Conservation (phyloP, 257 asterid genomes). For the Capsicum baccatum region DNA sequence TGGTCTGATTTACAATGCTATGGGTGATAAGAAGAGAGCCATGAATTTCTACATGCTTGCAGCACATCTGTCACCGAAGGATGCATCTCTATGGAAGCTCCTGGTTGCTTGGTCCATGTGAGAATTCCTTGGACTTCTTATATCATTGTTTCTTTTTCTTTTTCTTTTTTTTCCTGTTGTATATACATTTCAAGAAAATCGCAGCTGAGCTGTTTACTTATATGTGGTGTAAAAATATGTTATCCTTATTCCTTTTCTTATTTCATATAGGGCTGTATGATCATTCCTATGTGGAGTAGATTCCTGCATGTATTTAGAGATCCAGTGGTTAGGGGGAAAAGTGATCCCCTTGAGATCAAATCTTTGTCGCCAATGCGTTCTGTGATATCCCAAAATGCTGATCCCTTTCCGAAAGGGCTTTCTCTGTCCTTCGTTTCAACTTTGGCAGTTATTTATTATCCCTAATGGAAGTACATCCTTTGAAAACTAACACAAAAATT, state of each 20-base stretch:
- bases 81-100: constrained; percentile 80
- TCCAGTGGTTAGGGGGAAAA: not conserved
- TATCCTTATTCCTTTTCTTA: not conserved
- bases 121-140: constrained; percentile 28
- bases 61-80: constrained; percentile 79
- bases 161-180: not conserved
- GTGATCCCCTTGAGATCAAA: not conserved
- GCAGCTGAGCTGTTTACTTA: not conserved
- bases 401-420: not conserved
- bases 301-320: constrained; percentile 5
- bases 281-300: constrained; percentile 10
- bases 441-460: not conserved
- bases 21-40: constrained; percentile 67
- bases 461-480: not conserved
- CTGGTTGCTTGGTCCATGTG: constrained; percentile 71
- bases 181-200: not conserved
- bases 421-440: not conserved
- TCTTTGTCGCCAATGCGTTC: not conserved
- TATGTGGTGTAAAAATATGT: constrained; percentile 21
- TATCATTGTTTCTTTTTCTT: not conserved
- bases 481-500: not conserved
- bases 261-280: not conserved
- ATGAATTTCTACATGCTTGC: constrained; percentile 80
- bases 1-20: constrained; percentile 65
- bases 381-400: not conserved